A percentile compares a stretch with the other conserved stretches of the same genome.
Conservation (phyloP, 345 rosid species). For the Streptanthus diversifolius region DNA sequence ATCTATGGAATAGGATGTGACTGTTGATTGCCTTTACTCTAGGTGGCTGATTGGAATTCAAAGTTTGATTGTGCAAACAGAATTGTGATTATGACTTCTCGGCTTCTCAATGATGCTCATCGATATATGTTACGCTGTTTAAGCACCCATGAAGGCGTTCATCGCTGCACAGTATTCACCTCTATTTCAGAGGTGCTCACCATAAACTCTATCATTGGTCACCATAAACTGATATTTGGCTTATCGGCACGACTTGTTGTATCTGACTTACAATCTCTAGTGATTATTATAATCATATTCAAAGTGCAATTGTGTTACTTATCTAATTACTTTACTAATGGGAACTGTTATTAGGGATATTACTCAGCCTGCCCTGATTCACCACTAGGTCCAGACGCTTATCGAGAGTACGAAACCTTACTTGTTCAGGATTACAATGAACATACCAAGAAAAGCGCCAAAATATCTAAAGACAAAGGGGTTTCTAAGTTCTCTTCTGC, state of each 20-base stretch:
- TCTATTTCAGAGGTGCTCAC: constrained; percentile 82
- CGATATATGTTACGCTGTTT: constrained; percentile 82
- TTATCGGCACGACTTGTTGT: not conserved
- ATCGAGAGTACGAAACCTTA: constrained; percentile 74
- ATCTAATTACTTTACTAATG: not conserved
- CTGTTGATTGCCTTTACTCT: not conserved
- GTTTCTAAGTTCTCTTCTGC: constrained; percentile 58
- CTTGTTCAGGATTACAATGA: constrained; percentile 96
- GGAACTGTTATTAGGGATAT: constrained; percentile 50
- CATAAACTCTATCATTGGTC: constrained; percentile 4
- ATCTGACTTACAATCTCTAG: not conserved
- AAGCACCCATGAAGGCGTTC: constrained; percentile 53
- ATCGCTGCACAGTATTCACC: constrained; percentile 57
- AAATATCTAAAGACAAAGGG: constrained; percentile 54
- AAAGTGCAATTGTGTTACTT: not conserved
- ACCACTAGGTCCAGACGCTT: constrained; percentile 94
- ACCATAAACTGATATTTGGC: not conserved
- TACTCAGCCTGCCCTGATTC: constrained; percentile 82
- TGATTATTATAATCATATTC: not conserved
- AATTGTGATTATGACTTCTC: constrained; percentile 72
- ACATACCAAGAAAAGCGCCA: constrained; percentile 48
- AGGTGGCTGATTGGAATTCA: constrained; percentile 81
- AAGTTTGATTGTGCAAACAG: constrained; percentile 43
- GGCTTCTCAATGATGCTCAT: constrained; percentile 86
- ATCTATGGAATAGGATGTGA: not conserved